Evolutionary conservation across 2,329 filamentous ascomycete genomes (phyloP), one percentile per base, ranked within the genome.

Genomic region (Aspergillus pseudoterreus): DNA sequence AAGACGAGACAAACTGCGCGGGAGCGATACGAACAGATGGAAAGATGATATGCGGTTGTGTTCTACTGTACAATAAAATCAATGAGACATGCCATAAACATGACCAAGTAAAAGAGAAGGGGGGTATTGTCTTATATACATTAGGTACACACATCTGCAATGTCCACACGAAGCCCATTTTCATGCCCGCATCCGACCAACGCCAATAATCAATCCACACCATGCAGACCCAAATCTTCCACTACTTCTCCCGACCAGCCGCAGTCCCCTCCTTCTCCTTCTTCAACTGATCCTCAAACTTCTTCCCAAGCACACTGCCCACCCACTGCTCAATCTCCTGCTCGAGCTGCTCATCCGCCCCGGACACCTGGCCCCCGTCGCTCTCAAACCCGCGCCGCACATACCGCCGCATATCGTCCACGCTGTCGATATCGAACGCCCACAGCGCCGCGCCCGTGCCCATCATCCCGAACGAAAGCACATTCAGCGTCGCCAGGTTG

Each of bases 401-500:
- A 78, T 63, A 80, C 77, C 55, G 67, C 63, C 81, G 75, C 66
- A 90, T 72, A 63, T 92, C 88, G 4, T 83, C 82, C 38, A 90
- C 48, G 43, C 77, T 79, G 65, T 84, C 84, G 33, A 97, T 82
- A 67, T 96, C 87, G 54, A 94, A 82, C 1, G 83, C 85, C 79
- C 87, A 95, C 55, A 89, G 77, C 10, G 85, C 70, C 0, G 87
- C 90, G 3, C 92, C 94, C 0, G 82, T 79, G 8, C 81, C 72
- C 79, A 95, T 83, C 68, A 96, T 83, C 1, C 80, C 85, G 45
- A 94, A 82, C 61, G 85, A 88, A 30, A 85, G 64, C 11, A 94
- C 89, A 62, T 96, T 96, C 60, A 96, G 79, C 0, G 92, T 96
- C 0, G 92, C 94, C 33, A 96, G 76, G 45, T 86, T 88, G 19